Conservation (phyloP, 2,329 filamentous ascomycete genomes). For the Fusarium newnesense region DNA sequence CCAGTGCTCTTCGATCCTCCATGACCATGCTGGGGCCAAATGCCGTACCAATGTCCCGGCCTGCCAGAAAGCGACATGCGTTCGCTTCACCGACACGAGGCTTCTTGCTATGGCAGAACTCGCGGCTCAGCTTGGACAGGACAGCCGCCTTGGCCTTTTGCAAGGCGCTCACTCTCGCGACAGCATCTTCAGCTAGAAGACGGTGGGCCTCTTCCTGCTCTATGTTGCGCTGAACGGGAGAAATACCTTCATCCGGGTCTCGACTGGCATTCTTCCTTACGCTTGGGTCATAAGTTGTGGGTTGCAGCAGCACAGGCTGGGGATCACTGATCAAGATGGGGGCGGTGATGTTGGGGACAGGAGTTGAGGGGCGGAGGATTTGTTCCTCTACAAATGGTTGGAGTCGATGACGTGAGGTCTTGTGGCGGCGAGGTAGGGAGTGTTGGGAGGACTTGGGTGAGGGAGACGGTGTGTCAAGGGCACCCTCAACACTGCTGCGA, state of each 20-base stretch:
- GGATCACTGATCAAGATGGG: constrained; percentile 62
- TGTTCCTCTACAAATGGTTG: constrained; percentile 42
- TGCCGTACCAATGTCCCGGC: constrained; percentile 46
- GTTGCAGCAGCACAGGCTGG: constrained; percentile 65
- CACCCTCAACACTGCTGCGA: constrained; percentile 44
- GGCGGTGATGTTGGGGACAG: constrained; percentile 56
- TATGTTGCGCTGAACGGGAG: constrained; percentile 67
- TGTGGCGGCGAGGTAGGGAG: constrained; percentile 41
- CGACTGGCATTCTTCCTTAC: constrained; percentile 25
- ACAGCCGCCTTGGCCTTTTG: constrained; percentile 70
- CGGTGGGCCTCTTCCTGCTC: constrained; percentile 66
- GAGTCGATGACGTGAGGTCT: constrained; percentile 40
- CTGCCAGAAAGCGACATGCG: constrained; percentile 48
- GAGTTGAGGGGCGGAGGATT: constrained; percentile 41
- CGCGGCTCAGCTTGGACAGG: constrained; percentile 65
- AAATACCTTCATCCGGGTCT: constrained; percentile 58
- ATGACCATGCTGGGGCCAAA: constrained; percentile 50
- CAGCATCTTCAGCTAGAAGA: constrained; percentile 66
- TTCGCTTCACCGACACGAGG: constrained; percentile 48
- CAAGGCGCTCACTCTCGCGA: constrained; percentile 64
- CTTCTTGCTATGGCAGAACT: constrained; percentile 54
- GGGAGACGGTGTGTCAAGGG: constrained; percentile 27
- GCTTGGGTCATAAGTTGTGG: constrained; percentile 65
- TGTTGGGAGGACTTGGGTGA: constrained; percentile 33
- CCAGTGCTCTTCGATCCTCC: constrained; percentile 59